phyloP scores from a whole-genome alignment of 2,329 filamentous ascomycete genomes.

The Microcyclosporella mali region DNA sequence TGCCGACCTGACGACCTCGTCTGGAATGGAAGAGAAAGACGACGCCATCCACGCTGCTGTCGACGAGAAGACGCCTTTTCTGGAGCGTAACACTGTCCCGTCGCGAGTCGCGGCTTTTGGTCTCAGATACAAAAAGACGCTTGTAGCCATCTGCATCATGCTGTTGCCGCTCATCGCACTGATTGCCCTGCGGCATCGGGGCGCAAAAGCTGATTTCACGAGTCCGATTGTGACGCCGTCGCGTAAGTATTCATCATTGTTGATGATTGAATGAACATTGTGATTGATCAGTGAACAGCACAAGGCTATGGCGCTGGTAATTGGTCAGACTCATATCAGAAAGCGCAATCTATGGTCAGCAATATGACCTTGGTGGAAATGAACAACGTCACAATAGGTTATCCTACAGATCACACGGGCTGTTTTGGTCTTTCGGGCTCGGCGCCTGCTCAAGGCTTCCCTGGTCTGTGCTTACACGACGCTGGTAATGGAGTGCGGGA shows the following conservation, averaged over 20 bases:
- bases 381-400: conserved; percentile 34
- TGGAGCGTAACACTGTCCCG: conserved; percentile 3
- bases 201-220: conserved; percentile 22
- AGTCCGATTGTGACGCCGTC: conserved; percentile 28
- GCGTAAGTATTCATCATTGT: conserved; percentile 14
- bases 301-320: conserved; percentile 30
- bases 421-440: conserved; percentile 35
- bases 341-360: conserved; percentile 28
- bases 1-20: background rate
- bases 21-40: conserved; percentile 15
- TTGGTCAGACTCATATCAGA: conserved; percentile 29
- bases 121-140: conserved; percentile 20
- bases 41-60: conserved; percentile 4
- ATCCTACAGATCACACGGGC: conserved; percentile 25
- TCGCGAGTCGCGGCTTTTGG: conserved; percentile 17
- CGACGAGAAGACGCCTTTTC: conserved; percentile 10
- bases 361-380: conserved; percentile 34
- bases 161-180: conserved; percentile 28
- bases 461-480: conserved; percentile 39
- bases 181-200: conserved; percentile 22
- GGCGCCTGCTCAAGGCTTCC: conserved; percentile 33
- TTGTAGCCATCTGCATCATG: conserved; percentile 17
- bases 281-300: conserved; percentile 11
- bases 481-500: conserved; percentile 39
- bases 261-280: background rate